These are phyloP conservation scores for Saksenaea vasiformis DNA, from an alignment of 371 early-diverging fungal species.

Conservation along the genomic window DNA sequence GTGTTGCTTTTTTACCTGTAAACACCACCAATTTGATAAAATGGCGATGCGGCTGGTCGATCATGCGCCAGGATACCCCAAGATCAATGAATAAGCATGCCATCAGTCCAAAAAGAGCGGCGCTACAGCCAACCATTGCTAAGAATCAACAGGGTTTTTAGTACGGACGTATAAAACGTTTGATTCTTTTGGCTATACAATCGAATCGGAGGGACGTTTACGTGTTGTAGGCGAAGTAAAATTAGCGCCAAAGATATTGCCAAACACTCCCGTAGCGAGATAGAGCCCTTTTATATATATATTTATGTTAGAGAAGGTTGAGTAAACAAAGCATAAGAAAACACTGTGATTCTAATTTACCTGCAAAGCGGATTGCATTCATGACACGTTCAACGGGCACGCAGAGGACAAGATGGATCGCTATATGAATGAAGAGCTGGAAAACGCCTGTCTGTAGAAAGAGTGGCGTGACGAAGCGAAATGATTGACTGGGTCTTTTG, in stretches of 20 bases:
- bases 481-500: conserved; percentile 68
- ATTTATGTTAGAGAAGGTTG: conserved; percentile 29
- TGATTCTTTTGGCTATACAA: not conserved
- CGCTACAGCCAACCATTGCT: conserved; percentile 73
- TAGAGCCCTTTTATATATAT: conserved; percentile 46
- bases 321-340: too few relatives aligned
- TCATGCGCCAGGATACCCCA: conserved; percentile 65
- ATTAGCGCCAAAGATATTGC: conserved; percentile 55
- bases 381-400: conserved; percentile 67
- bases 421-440: conserved; percentile 68
- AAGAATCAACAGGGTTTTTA: not conserved
- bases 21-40: conserved; percentile 46
- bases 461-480: conserved; percentile 71
- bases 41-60: conserved; percentile 61
- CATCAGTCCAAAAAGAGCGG: conserved; percentile 70
- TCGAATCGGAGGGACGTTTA: conserved; percentile 14
- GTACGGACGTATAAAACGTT: conserved; percentile 5
- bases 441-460: conserved; percentile 78
- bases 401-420: conserved; percentile 60
- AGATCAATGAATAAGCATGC: conserved; percentile 71
- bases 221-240: conserved; percentile 54
- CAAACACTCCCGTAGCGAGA: conserved; percentile 53
- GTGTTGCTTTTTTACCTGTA: conserved; percentile 11
- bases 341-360: conserved; percentile 27
- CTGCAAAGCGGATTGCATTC: conserved; percentile 67